Base-by-base conservation (phyloP, 106 monocot genomes). In the Dendrobium catenatum region DNA sequence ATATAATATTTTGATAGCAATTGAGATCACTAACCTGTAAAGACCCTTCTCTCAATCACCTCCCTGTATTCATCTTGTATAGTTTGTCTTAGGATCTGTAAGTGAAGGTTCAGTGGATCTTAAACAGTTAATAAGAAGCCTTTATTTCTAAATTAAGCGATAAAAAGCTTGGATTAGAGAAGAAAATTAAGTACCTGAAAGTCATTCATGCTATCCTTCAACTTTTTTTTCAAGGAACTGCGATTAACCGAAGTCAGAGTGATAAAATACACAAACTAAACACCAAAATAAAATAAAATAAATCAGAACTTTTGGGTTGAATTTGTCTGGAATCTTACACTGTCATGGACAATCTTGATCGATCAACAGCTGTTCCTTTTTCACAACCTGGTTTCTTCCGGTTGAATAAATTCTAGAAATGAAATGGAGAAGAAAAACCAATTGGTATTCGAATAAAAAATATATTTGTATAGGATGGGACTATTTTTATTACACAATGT, bases 21-120 rank as follows among this genome's bases (percentile, higher is more conserved):
- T 72, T 29, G 72, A 40, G 72, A 40, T 72, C 51, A 2, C 16
- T 40, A 37, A 91, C 91, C 91, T 89, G 91, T 89, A 47, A 83
- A 91, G 43, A 91, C 85, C 79, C 81, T 80, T 81, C 91, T 88
- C 48, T 85, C 89, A 17, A 89, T 83, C 6, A 81, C 85, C 64
- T 91, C 87, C 42, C 91, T 82, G 89, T 91, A 87, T 72, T 91
- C 91, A 81, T 81, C 77, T 85, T 87, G 89, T 46, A 91, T 89
- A 41, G 44, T 83, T 81, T 91, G 81, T 44, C 91, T 82, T 11
- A 91, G 86, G 48, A 75, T 85, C 91, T 91, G 78, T 70, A 84
- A 59, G 64, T 26, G 24, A 77, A 66, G 17, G 29, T 72, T 33
- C 11, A 72, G 4, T 72, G 11, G 40, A 10, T 72, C 16, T 72